Evolutionary conservation across 345 rosid genomes (phyloP).

Genomic region (Eucalyptus decipiens): DNA sequence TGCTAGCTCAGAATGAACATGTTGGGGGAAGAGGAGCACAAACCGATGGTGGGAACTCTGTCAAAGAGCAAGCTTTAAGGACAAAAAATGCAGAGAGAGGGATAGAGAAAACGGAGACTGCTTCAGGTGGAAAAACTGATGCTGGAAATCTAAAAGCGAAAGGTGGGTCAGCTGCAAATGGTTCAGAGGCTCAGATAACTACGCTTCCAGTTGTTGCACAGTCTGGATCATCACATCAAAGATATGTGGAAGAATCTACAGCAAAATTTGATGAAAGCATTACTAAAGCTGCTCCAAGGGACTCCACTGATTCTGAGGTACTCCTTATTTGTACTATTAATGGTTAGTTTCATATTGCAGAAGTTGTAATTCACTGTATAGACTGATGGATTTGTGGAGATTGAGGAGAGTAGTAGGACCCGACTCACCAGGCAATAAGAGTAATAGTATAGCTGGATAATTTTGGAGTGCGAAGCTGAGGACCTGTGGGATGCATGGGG

Average conservation of each 20-base stretch:
- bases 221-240: conserved; percentile 33
- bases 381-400: background rate
- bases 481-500: background rate
- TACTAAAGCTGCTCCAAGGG: conserved; percentile 31
- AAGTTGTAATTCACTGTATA: background rate
- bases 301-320: conserved; percentile 70
- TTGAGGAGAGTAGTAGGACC: background rate
- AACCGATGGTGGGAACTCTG: conserved; percentile 42
- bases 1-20: conserved; percentile 43
- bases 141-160: conserved; percentile 44
- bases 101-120: conserved; percentile 44
- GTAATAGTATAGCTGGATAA: background rate
- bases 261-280: conserved; percentile 28
- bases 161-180: conserved; percentile 33
- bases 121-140: conserved; percentile 43
- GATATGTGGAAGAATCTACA: conserved; percentile 18
- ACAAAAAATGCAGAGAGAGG: conserved; percentile 57
- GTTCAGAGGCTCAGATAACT: conserved; percentile 36
- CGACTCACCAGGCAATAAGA: background rate
- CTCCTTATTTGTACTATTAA: background rate
- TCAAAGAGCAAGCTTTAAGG: conserved; percentile 54
- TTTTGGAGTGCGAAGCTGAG: background rate
- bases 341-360: background rate
- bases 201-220: conserved; percentile 17
- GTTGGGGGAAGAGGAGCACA: conserved; percentile 36